Base-by-base conservation (phyloP, 495 filamentous ascomycete species). In the Aspergillus panamensis region DNA sequence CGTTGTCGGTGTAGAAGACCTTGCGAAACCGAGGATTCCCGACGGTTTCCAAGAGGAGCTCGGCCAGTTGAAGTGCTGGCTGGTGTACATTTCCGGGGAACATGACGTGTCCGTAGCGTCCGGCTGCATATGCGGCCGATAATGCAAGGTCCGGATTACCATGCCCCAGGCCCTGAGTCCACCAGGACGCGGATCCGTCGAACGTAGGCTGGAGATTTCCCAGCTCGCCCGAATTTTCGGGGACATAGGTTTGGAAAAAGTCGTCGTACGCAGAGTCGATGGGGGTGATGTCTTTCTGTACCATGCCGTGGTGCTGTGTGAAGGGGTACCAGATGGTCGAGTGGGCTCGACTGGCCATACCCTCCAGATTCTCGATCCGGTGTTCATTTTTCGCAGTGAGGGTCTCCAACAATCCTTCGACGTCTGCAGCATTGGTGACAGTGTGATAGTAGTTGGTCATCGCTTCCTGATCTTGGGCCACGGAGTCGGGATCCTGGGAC, bases 101-200 rank as follows among this genome's bases (percentile, higher is more conserved):
- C 87, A 91, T 92, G 21, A 92, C 87, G 68, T 92, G 89, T 3
- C 89, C 89, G 62, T 92, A 92, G 21, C 88, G 80, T n/a, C 89
- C 88, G 3, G 89, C 86, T 1, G 89, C 89, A 66, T 91, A 87
- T 2, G 89, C 87, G 4, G 87, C 87, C 0, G 86, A 81, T 6
- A 91, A 77, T 8, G 87, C 76, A 6, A 92, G 76, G 0, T 73
- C 67, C 0, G 87, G 82, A 59, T 87, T 89, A 13, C 83, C 87
- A 61, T 92, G 89, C 8, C 89, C 89, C 6, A 92, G 77, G 8
- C 89, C 89, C 69, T 92, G 89, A 1, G 89, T 92, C 89, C 89
- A 92, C 89, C 89, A 92, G 0, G 88, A 91, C 16, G 87, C 89
- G 0, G 88, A 91, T 17, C 83, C 89, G 57, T 92, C 89, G 49